These are phyloP conservation scores for Exophiala calicioides DNA, from an alignment of 2,329 filamentous ascomycete species.

Conservation along the genomic window DNA sequence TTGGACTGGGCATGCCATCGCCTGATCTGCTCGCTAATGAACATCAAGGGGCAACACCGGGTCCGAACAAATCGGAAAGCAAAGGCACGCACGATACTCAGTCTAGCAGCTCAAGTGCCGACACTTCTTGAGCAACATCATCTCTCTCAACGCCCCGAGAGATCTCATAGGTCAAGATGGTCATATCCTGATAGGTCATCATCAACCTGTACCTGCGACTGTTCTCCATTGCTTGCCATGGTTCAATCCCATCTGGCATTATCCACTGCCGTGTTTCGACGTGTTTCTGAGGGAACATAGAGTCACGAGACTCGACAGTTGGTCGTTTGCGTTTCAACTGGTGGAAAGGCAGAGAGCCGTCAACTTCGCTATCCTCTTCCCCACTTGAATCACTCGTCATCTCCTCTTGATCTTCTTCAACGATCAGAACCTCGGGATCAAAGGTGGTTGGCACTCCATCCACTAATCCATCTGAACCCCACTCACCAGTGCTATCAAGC, in stretches of 20 bases:
- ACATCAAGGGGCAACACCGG: no score
- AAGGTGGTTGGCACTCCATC: slow-evolving; percentile 30
- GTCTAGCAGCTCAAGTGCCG: slow-evolving; percentile 18
- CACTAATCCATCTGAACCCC: slow-evolving; percentile 20
- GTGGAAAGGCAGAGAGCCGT: slow-evolving; percentile 2
- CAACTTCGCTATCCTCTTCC: slow-evolving; percentile 1
- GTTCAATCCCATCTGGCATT: slow-evolving; percentile 24
- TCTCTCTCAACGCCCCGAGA: slow-evolving; percentile 32
- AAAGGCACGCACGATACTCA: no score
- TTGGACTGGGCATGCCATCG: no score
- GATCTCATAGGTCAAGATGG: slow-evolving; percentile 62
- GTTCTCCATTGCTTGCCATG: slow-evolving; percentile 43
- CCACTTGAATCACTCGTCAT: background rate
- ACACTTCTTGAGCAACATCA: slow-evolving; percentile 21
- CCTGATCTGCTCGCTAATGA: no score
- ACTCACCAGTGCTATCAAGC: slow-evolving; percentile 24
- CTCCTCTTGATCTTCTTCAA: slow-evolving; percentile 2
- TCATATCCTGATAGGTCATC: slow-evolving; percentile 58
- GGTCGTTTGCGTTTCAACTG: slow-evolving; percentile 14
- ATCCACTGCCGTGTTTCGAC: slow-evolving; percentile 22
- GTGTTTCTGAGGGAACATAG: background rate
- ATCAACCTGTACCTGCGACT: slow-evolving; percentile 55
- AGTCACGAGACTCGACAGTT: background rate
- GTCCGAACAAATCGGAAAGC: no score
- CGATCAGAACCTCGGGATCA: slow-evolving; percentile 21